Evolutionary conservation across 768 basidiomycete species (phyloP), one percentile per base, ranked within the genome.

Genomic region (Holtermannia corniformis): DNA sequence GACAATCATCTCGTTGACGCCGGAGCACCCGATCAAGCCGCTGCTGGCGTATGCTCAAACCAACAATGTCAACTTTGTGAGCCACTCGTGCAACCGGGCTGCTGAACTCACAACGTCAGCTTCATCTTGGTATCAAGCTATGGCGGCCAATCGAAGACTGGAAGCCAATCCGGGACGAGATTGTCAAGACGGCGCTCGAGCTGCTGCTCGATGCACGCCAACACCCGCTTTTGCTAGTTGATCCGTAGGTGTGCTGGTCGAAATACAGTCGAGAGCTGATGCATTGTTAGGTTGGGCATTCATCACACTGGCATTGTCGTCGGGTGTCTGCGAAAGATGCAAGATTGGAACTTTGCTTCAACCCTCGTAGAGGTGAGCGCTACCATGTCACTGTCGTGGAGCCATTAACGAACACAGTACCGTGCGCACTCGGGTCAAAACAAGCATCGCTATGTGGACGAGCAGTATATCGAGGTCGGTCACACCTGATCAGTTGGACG

Each of bases 381-480:
- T 5, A n/a, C 26, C 24, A 12, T 54, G 0, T 41, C 41, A 7
- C 23, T 41, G 3, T 42, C 14, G 37, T 4, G 21, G 44, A 14
- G 21, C 46, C 24, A 12, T 46, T 44, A 19, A 25, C 41, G 3
- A 2, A 13, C 28, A 16, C 41, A 70, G 68, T 70, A 70, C 42
- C 60, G 68, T 7, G 52, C 66, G 0, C 64, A 66, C 50, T 62
- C 68, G 21, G 66, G 66, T 5, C 64, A 62, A 2, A 60, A 60
- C 1, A 70, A 70, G 41, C 64, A 67, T 49, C 53, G 68, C 3
- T 64, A 62, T 44, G 55, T 61, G 16, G 68, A 70, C 45, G 68
- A 70, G 48, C 68, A 70, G 45, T 70, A 68, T 41, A 70, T 70
- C 51, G 68, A 70, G 60, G 68, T 66, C 37, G 51, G 61, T 41